Percentiles rank a stretch among this genome's conserved stretches.
Evolutionary conservation across 2,329 filamentous ascomycete species (phyloP).

Genomic region (Thermoascus crustaceus): DNA sequence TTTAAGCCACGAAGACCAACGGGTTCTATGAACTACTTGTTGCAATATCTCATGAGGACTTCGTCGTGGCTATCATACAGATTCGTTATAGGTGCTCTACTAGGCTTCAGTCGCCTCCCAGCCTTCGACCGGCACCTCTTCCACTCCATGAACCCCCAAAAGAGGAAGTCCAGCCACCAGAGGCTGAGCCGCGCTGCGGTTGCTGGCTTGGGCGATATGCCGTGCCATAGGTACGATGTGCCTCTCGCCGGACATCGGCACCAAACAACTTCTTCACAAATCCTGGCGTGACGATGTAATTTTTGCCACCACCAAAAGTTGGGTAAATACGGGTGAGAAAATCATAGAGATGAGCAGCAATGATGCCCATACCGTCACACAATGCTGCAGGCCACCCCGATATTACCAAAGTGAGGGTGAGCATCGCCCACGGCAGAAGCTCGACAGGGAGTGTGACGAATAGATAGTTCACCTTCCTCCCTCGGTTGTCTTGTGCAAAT

Average conservation of each 20-base stretch:
- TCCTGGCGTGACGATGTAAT: constrained; percentile 64
- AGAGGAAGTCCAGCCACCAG: constrained; percentile 23
- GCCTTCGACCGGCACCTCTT: constrained; percentile 33
- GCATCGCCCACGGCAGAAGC: constrained; percentile 70
- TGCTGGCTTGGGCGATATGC: constrained; percentile 40
- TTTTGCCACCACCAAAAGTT: constrained; percentile 74
- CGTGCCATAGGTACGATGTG: constrained; percentile 54
- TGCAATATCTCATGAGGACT: no score
- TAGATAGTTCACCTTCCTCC: constrained; percentile 67
- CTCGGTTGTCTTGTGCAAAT: constrained; percentile 75
- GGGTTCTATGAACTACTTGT: no score
- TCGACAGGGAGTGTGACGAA: constrained; percentile 77
- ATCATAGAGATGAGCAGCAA: constrained; percentile 84
- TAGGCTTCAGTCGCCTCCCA: constrained; percentile 30
- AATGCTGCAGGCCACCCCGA: constrained; percentile 50
- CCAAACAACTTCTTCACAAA: constrained; percentile 62
- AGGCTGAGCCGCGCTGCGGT: constrained; percentile 9
- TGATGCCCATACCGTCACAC: constrained; percentile 64
- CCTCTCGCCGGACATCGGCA: constrained; percentile 37
- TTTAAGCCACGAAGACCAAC: no score
- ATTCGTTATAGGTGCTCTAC: no score
- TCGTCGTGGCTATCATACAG: no score
- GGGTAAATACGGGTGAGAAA: constrained; percentile 86
- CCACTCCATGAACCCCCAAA: constrained; percentile 29
- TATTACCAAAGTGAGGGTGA: constrained; percentile 65